A percentile compares a stretch with the other conserved stretches of the same genome.
These are phyloP conservation scores for Taiwanofungus camphoratus DNA, from an alignment of 1,284 basidiomycete species.

Conservation along the genomic window DNA sequence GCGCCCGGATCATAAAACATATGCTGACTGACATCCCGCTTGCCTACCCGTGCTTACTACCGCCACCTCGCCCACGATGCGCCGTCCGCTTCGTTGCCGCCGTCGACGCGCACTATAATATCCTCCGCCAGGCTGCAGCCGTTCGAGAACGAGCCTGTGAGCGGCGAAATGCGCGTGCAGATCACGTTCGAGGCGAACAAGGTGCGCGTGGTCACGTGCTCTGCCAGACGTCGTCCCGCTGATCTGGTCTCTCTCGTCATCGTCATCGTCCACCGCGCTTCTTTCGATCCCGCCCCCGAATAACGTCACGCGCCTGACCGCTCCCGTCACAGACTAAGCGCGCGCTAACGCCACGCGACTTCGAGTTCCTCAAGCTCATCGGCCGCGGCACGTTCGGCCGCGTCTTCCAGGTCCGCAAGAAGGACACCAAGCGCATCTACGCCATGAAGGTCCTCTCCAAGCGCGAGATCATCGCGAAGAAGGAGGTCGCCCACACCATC, in stretches of 20 bases:
- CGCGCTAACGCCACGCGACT: slow-evolving; percentile 85
- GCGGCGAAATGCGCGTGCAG: slow-evolving; percentile 93
- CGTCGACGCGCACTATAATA: not conserved
- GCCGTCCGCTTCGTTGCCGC: not conserved
- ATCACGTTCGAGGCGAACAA: slow-evolving; percentile 90
- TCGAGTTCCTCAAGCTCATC: slow-evolving; percentile 98
- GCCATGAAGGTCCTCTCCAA: slow-evolving; percentile 99
- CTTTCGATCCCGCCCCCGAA: not conserved
- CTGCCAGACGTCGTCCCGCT: slow-evolving; percentile 13
- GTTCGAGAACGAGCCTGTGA: slow-evolving; percentile 76
- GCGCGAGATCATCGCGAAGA: slow-evolving; percentile 98
- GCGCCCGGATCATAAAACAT: no score
- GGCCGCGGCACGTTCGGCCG: slow-evolving; percentile 98
- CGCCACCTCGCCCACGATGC: not conserved
- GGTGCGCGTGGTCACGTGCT: slow-evolving; percentile 42
- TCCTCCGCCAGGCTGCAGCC: slow-evolving; percentile 73
- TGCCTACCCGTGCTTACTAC: not conserved
- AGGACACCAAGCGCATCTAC: slow-evolving; percentile 97
- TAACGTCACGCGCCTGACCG: slow-evolving; percentile 3
- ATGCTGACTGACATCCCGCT: not conserved
- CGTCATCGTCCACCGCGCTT: not conserved
- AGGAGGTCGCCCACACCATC: slow-evolving; percentile 98
- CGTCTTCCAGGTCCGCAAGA: slow-evolving; percentile 98
- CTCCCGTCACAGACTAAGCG: slow-evolving; percentile 58
- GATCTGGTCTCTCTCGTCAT: slow-evolving; percentile 3